A percentile compares a stretch with the other conserved stretches of the same genome.
Evolutionary conservation across 2,329 filamentous ascomycete species (phyloP).

Genomic region (Cordyceps cateniannulata): DNA sequence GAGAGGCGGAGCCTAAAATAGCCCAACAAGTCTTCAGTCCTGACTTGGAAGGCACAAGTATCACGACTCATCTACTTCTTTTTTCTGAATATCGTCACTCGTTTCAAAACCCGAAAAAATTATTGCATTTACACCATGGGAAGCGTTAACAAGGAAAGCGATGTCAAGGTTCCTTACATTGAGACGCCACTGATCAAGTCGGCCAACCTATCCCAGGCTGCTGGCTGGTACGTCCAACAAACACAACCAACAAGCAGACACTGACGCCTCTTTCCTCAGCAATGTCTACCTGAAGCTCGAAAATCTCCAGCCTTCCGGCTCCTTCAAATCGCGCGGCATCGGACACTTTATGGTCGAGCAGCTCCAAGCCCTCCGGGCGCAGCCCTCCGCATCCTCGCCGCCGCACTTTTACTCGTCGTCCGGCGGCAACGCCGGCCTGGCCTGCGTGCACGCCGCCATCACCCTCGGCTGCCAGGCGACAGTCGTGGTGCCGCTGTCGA

Average conservation of each 20-base stretch:
- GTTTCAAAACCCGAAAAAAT: not conserved
- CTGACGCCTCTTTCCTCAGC: conserved; percentile 30
- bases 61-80: not conserved
- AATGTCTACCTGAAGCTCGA: conserved; percentile 80
- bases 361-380: conserved; percentile 25
- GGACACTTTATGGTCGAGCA: conserved; percentile 59
- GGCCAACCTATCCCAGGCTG: conserved; percentile 54
- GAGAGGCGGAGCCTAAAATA: too few relatives aligned
- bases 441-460: conserved; percentile 64
- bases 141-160: conserved; percentile 9
- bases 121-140: too few relatives aligned
- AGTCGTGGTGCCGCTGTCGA: conserved; percentile 63
- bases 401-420: conserved; percentile 66
- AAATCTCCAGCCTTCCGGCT: conserved; percentile 72
- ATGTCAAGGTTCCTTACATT: conserved; percentile 47
- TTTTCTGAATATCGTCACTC: not conserved
- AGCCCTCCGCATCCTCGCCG: not conserved
- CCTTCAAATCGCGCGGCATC: conserved; percentile 76
- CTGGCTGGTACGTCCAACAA: conserved; percentile 52
- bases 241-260: not conserved
- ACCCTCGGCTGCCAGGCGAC: conserved; percentile 57
- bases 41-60: not conserved
- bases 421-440: conserved; percentile 75
- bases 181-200: conserved; percentile 64
- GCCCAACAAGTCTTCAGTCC: not conserved